Conservation (phyloP, 495 filamentous ascomycete genomes). For the Aspergillus sclerotiicarbonarius region DNA sequence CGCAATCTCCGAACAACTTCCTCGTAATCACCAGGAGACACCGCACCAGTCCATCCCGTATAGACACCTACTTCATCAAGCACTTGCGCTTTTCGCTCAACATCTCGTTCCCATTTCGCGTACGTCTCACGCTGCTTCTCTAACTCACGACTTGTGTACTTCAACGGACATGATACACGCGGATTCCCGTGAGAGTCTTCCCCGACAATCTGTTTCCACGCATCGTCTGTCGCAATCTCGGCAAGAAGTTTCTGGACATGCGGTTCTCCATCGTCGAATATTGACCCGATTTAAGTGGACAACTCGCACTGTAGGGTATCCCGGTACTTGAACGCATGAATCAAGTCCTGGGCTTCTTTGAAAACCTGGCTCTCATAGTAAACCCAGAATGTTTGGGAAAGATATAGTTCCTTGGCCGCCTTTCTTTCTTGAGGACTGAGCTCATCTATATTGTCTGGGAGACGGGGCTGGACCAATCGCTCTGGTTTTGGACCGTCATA, state of each 20-base stretch:
- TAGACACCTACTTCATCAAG: constrained; percentile 11
- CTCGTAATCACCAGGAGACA: constrained; percentile 11
- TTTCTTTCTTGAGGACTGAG: constrained; percentile 7
- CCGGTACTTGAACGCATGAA: constrained; percentile 6
- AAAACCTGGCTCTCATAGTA: constrained; percentile 14
- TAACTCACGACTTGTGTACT: constrained; percentile 1
- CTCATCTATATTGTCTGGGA: constrained; percentile 6
- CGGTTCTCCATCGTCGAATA: constrained; percentile 15
- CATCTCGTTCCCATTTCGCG: constrained; percentile 12
- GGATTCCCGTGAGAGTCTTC: constrained; percentile 1
- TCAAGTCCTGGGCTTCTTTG: constrained; percentile 1
- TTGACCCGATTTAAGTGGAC: constrained; percentile 1
- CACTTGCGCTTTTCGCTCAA: constrained; percentile 8
- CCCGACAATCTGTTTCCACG: constrained; percentile 8
- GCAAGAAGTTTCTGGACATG: constrained; percentile 7
- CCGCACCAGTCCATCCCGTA: constrained; percentile 14
- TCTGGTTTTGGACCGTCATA: constrained; percentile 13
- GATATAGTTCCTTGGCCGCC: constrained; percentile 2
- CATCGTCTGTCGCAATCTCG: not conserved
- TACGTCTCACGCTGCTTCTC: constrained; percentile 5
- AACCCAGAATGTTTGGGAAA: constrained; percentile 9
- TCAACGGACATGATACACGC: constrained; percentile 3
- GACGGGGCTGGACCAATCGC: constrained; percentile 1
- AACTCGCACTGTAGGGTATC: constrained; percentile 8
- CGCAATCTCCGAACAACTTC: not conserved